Base-by-base conservation (phyloP, 2,329 filamentous ascomycete genomes). In the Xylaria arbuscula region DNA sequence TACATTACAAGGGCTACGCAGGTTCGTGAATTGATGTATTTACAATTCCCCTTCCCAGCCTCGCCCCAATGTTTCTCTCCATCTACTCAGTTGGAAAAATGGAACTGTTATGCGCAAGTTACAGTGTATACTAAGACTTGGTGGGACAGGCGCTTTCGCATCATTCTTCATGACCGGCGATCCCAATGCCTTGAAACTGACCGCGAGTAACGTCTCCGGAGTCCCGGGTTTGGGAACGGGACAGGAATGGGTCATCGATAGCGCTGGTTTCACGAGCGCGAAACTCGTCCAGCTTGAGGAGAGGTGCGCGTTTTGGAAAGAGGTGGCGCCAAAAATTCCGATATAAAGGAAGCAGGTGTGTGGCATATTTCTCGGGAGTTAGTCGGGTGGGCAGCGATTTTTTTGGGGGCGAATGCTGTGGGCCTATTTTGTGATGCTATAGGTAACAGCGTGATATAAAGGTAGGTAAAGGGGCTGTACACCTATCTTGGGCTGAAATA, bases 101-200 rank as follows among this genome's bases (percentile, higher is more conserved):
- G 28, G 28, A 28, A 28, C 5, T 28, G 28, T 28, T 28, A 28
- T 28, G 28, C 28, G 28, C 28, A 28, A 28, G 5, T 28, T 5
- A 28, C 28, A 28, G 28, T 28, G 5, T 28, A 28, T 47, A 6
- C 53, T 66, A 36, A 66, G 9, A 19, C 9, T 38, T 68, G 77
- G 51, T 17, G 38, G 48, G 51, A 66, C 84, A 0, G 88, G 89
- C 4, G 87, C 88, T 0, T 84, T 90, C 73, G 87, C 86, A 0
- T 87, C 84, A 28, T 90, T 89, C 76, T 85, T 90, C 66, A 82
- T 86, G 75, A 88, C 85, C 0, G 87, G 86, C 0, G 83, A 89
- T 75, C 87, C 88, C 0, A 89, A 90, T 72, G 78, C 81, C 13
- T 81, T 86, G 66, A 89, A 89, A 67, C 69, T 89, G 42, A 88